A percentile compares a stretch with the other conserved stretches of the same genome.
phyloP scores from a whole-genome alignment of 2,329 filamentous ascomycete species.

The Bisporella sp. region DNA sequence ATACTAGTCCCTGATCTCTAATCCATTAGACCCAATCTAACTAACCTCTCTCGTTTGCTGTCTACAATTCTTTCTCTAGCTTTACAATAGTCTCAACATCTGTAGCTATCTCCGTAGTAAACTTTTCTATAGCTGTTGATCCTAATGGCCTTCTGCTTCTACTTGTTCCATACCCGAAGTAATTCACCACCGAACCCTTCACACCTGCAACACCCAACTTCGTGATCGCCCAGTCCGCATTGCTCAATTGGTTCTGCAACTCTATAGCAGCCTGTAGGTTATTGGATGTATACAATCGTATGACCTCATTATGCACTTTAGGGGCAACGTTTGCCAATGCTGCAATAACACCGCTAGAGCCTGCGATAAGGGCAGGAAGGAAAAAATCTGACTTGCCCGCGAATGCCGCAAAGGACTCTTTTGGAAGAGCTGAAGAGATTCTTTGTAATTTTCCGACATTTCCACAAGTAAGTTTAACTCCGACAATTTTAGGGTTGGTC shows the following conservation, averaged over 20 bases:
- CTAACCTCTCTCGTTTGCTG: too few species aligned
- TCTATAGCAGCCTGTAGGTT: conserved; percentile 48
- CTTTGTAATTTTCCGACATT: conserved; percentile 51
- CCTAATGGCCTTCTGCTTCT: too few species aligned
- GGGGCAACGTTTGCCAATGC: conserved; percentile 64
- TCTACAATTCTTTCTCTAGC: too few species aligned
- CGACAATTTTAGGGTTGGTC: conserved; percentile 51
- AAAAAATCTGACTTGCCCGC: conserved; percentile 67
- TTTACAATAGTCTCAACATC: too few species aligned
- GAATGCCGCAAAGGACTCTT: conserved; percentile 52
- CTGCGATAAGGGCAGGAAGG: conserved; percentile 58
- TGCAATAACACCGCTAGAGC: conserved; percentile 61
- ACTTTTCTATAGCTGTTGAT: too few species aligned
- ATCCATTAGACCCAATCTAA: too few species aligned
- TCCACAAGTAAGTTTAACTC: conserved; percentile 43
- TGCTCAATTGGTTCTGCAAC: conserved; percentile 54
- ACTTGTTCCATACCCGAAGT: conserved; percentile 49
- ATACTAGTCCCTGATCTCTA: too few species aligned
- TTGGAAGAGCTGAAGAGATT: conserved; percentile 41
- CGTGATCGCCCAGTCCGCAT: conserved; percentile 60
- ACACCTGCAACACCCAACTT: conserved; percentile 58
- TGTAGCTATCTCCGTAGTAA: too few species aligned
- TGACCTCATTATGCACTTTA: conserved; percentile 50
- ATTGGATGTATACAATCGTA: conserved; percentile 50
- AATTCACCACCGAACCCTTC: conserved; percentile 52